Base-by-base conservation (phyloP, 1,284 basidiomycete genomes). In the Trichosporon inkin region DNA sequence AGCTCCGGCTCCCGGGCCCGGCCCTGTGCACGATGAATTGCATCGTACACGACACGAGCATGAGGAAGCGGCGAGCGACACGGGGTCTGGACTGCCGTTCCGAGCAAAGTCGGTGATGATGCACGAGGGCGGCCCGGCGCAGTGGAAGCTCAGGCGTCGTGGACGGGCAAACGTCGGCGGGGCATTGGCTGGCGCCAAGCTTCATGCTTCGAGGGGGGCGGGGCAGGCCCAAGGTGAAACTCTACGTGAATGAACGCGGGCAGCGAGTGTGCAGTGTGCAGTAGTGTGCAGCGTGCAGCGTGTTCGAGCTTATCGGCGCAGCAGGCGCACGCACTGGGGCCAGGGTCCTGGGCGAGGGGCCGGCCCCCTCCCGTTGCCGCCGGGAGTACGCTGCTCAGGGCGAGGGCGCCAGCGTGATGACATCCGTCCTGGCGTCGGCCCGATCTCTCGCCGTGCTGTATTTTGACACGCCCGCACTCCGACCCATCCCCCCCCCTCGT, bases 291-390 rank as follows among this genome's bases (percentile, higher is more conserved):
- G 28, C 28, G 28, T 32, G 8, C 36, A 10, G 16, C 16, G 16
- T 40, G 28, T 32, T 8, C 4, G 28, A 32, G 28, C 8, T 32
- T 32, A 32, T 32, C 28, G 28, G 28, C 28, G 28, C 28, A 32
- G 28, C 28, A 32, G 28, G 8, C 28, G 28, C 14, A n/a, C 8
- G 17, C 24, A 20, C n/a, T 28, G 28, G 11, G 11, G 10, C 40
- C 40, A 49, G 44, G 44, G 44, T 49, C 44, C 13, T 7, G 6
- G 16, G 6, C 16, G 22, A 32, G 44, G 44, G 13, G 28, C 44
- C 28, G 28, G 44, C 44, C 24, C 44, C 44, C 44, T 49, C 44
- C 44, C 44, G 44, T 49, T 49, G 44, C 44, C 44, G 44, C 44
- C 44, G 44, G 44, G 44, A 49, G 44, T 49, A 49, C 44, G 44